phyloP scores from a whole-genome alignment of 176 grass and related monocot genomes.

The Carex parvula region DNA sequence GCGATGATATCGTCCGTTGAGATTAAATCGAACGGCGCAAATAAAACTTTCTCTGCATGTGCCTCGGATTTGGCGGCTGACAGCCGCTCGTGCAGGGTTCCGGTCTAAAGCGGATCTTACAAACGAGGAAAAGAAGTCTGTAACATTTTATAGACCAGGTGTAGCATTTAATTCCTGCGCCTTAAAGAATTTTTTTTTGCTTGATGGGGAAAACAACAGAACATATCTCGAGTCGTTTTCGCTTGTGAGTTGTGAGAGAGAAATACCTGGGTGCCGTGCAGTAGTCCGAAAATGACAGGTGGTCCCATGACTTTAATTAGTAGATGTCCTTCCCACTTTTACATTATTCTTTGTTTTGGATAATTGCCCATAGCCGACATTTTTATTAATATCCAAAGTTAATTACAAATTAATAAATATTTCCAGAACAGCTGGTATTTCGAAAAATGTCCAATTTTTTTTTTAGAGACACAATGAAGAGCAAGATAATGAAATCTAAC shows the following conservation, averaged over 20 bases:
- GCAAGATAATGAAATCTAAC: too few species aligned
- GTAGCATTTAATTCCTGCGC: background rate
- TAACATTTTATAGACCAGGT: background rate
- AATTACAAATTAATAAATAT: too few species aligned
- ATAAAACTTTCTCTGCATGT: background rate
- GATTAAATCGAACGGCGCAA: background rate
- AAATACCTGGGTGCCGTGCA: background rate
- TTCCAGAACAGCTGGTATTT: too few species aligned
- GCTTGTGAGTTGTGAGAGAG: background rate
- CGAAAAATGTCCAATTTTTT: too few species aligned
- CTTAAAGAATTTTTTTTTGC: background rate
- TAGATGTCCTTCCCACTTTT: background rate
- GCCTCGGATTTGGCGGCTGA: constrained; percentile 8
- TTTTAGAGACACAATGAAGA: too few species aligned
- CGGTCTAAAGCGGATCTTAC: background rate
- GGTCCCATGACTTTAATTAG: background rate
- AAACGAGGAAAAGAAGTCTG: background rate
- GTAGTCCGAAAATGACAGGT: background rate
- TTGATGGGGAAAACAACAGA: too few species aligned
- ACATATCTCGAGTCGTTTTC: background rate
- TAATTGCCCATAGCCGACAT: too few species aligned
- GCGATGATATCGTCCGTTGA: background rate
- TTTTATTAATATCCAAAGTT: too few species aligned
- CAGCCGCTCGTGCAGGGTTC: constrained; percentile 1
- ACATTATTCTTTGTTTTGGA: too few species aligned